Evolutionary conservation across 2,329 filamentous ascomycete genomes (phyloP).

Genomic region (Alternaria dauci): DNA sequence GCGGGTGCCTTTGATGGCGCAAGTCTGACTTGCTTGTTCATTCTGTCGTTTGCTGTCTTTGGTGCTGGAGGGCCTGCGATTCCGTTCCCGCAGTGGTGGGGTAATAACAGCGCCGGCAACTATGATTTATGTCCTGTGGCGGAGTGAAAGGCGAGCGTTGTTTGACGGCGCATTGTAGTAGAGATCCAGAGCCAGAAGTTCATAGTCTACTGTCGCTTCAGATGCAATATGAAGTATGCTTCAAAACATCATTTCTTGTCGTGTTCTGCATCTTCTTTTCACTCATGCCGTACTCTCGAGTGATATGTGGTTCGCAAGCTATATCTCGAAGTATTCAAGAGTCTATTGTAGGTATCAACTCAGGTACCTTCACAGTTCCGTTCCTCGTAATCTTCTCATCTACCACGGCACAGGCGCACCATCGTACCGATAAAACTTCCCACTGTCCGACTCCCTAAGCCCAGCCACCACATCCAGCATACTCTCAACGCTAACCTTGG

Average conservation of each 20-base stretch:
- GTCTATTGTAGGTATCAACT: not conserved
- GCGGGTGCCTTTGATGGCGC: constrained; percentile 26
- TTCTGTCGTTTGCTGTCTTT: constrained; percentile 25
- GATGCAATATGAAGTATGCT: not conserved
- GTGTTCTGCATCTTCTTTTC: not conserved
- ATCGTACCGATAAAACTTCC: constrained; percentile 51
- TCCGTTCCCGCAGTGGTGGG: constrained; percentile 25
- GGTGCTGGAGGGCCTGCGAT: constrained; percentile 20
- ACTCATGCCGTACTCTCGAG: not conserved
- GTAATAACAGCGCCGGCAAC: constrained; percentile 24
- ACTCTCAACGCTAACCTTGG: constrained; percentile 49
- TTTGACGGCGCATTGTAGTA: too few species aligned
- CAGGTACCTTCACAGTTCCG: not conserved
- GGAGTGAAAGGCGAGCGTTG: not conserved
- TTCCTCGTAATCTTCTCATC: not conserved
- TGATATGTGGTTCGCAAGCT: not conserved
- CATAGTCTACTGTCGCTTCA: not conserved
- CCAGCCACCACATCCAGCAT: constrained; percentile 50
- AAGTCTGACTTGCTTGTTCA: constrained; percentile 24
- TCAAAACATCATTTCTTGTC: not conserved
- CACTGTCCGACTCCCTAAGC: constrained; percentile 46
- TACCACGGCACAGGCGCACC: constrained; percentile 49
- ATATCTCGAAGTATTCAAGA: not conserved
- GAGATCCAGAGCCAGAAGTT: not conserved
- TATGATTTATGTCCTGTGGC: constrained; percentile 24